Evolutionary conservation across 2,329 filamentous ascomycete species (phyloP), one percentile per base, ranked within the genome.

Genomic region (Talaromyces amestolkiae): DNA sequence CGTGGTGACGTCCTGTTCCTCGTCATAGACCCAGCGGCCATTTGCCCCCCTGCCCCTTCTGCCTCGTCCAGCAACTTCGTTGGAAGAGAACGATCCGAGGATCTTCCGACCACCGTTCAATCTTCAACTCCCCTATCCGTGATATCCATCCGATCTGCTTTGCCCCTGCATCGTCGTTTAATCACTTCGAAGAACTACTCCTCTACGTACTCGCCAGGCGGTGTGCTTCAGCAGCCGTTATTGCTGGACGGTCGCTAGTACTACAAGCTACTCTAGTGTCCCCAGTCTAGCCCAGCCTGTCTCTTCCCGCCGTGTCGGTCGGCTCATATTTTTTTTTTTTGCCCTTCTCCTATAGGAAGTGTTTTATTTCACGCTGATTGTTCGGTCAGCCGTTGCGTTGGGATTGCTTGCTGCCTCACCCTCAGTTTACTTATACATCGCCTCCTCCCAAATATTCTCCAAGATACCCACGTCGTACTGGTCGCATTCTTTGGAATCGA

Each of bases 401-500:
- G 24, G 24, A 47, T 53, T 53, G 59, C 53, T 61, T 45, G 59
- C 59, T 51, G 59, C 33, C 41, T 60, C 58, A 13, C 19, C 39
- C 37, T 56, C 24, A 61, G 33, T 37, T 31, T 58, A 8, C 61
- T 33, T 31, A 33, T 11, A 51, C 24, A 53, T 53, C 49, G 27
- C 49, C 49, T 53, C 49, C 5, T 53, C 59, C 17, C 51, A 37
- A 15, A 15, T 22, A 56, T 22, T 22, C 31, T 37, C 35, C 41
- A 61, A 39, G 15, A 39, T 47, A 27, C 13, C 24, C 24, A 17
- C 33, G 22, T 37, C 45, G 51, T 45, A 47, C 43, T 37, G 49
- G 63, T 62, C 41, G 58, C 63, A 65, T 66, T 65, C 66, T 35
- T 6, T 67, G 49, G 53, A 39, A 33, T 37, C 31, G 11, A 15